Percentiles rank a stretch among this genome's conserved stretches.
These are phyloP conservation scores for Pseudophaeomoniella oleicola DNA, from an alignment of 2,329 filamentous ascomycete genomes.

Conservation along the genomic window DNA sequence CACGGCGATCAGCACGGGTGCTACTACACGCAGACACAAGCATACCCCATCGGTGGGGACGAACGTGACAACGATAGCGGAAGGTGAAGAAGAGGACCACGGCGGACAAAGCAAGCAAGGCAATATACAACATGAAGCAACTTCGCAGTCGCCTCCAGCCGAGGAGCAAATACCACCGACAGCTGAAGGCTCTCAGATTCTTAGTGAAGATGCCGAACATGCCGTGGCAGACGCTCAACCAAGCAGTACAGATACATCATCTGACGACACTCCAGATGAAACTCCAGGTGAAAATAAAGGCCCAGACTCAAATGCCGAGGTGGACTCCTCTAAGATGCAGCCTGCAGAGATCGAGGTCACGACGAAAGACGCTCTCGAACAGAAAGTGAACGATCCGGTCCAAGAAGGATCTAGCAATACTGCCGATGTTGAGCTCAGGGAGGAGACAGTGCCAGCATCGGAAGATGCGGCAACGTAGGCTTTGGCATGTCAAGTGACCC, in stretches of 20 bases:
- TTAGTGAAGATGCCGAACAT: not conserved
- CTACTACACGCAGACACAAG: slow-evolving; percentile 71
- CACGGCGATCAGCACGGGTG: slow-evolving; percentile 40
- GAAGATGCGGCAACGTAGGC: not conserved
- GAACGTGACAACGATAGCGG: slow-evolving; percentile 65
- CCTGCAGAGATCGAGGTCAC: not conserved
- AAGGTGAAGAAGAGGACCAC: slow-evolving; percentile 63
- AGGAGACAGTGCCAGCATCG: not conserved
- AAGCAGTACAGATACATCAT: not conserved
- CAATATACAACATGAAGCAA: not conserved
- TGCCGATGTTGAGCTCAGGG: not conserved
- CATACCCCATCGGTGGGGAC: slow-evolving; percentile 69
- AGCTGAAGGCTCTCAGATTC: not conserved
- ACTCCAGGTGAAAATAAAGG: too few species aligned
- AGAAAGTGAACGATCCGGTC: not conserved
- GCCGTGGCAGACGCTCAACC: not conserved
- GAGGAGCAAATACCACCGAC: not conserved
- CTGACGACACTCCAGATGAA: not conserved
- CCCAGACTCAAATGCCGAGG: not conserved
- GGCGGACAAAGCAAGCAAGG: slow-evolving; percentile 5
- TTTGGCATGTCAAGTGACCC: too few species aligned
- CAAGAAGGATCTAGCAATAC: not conserved
- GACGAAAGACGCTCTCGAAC: not conserved
- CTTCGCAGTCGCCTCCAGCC: not conserved
- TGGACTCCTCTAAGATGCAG: not conserved